Evolutionary conservation across 1,284 basidiomycete species (phyloP), one percentile per base, ranked within the genome.

Genomic region (Fomitopsis palustris): DNA sequence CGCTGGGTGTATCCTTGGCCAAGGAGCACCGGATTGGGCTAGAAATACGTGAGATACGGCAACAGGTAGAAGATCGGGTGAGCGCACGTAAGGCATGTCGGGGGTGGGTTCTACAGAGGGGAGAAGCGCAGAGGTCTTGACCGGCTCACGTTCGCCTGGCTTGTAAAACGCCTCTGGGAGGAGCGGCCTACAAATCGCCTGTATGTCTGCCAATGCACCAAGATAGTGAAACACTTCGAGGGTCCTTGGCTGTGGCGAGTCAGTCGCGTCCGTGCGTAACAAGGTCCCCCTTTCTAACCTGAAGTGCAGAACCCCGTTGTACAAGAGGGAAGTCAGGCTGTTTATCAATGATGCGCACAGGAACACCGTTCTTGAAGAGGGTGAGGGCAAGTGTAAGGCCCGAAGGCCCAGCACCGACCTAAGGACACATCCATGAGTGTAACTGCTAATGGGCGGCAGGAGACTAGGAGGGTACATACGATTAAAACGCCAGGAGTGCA

Each of bases 1-100:
- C 45, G 61, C 55, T 76, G 72, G 0, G 68, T 57, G 9, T 60
- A 38, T 31, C 65, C 65, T 56, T 77, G 73, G 31, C 71, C 67
- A 5, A 75, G 45, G 8, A 68, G 19, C 27, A 57, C 23, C 0
- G 62, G 42, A 42, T 61, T 61, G 10, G 21, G 23, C 54, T 59
- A 60, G 56, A 78, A 76, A 3, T 42, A 69, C 68, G 49, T 67
- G 58, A 1, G 70, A 68, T 19, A 61, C 55, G 25, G 61, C 60
- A 1, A 25, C 16, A 41, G n/a, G 17, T 10, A 19, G 19, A 9
- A 37, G 14, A n/a, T n/a, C n/a, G 3, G 4, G 53, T 9, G 35
- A 14, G 43, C 66, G 43, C 37, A 69, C 68, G 47, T 67, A 60
- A 1, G 70, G 69, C n/a, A 61, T 54, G 23, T 61, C 60, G 1